phyloP scores from a whole-genome alignment of 306 rosid species.

The Boehmeria nivea region DNA sequence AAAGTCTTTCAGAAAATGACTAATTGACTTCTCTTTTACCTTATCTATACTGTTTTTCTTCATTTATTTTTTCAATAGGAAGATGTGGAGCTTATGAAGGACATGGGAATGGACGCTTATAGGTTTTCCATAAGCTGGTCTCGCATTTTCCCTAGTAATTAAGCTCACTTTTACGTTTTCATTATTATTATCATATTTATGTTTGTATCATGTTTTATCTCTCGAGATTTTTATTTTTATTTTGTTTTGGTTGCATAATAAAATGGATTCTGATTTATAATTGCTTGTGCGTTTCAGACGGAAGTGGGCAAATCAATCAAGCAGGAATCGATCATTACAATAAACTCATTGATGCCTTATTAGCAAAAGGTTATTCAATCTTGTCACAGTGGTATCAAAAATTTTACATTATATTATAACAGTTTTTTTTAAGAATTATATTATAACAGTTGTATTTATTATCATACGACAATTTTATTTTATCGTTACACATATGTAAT shows the following conservation, averaged over 20 bases:
- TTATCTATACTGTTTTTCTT: not conserved
- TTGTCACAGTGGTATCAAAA: too few relatives aligned
- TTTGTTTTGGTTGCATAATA: too few relatives aligned
- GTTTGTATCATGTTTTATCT: not conserved
- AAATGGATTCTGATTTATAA: too few relatives aligned
- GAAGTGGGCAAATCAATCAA: conserved; percentile 64
- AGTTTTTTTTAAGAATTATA: too few relatives aligned
- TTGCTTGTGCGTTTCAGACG: conserved; percentile 49
- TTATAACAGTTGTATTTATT: not conserved
- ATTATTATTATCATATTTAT: too few relatives aligned
- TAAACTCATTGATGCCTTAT: conserved; percentile 66
- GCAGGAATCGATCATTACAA: conserved; percentile 83
- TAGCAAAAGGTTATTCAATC: conserved; percentile 71
- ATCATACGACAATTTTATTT: not conserved
- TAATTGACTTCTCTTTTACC: too few relatives aligned
- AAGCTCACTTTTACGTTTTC: conserved; percentile 18
- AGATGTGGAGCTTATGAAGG: conserved; percentile 80
- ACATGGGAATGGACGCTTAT: conserved; percentile 85
- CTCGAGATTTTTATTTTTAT: not conserved
- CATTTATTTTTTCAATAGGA: conserved; percentile 37
- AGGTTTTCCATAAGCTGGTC: conserved; percentile 93
- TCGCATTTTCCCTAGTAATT: conserved; percentile 84
- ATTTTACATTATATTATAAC: too few relatives aligned
- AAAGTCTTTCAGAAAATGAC: too few relatives aligned
- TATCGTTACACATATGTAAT: too few relatives aligned